phyloP scores from a whole-genome alignment of 2,329 filamentous ascomycete genomes.

The Calonectria pauciramosa region DNA sequence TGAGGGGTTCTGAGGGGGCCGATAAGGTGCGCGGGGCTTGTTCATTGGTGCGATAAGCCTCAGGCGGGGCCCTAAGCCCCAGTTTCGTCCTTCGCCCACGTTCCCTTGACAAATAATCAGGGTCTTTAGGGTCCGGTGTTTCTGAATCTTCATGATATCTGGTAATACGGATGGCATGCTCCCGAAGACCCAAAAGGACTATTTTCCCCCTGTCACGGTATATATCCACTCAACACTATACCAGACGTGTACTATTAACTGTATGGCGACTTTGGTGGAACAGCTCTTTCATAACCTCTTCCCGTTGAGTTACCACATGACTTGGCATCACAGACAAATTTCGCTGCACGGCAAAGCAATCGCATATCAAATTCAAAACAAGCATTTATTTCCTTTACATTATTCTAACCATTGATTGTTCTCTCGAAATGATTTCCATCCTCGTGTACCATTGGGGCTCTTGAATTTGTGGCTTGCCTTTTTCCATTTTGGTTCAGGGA shows the following conservation, averaged over 20 bases:
- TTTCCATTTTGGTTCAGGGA: background rate
- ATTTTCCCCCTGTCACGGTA: background rate
- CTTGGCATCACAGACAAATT: background rate
- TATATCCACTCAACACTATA: background rate
- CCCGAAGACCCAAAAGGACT: no score
- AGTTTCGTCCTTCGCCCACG: constrained; percentile 26
- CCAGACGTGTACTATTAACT: background rate
- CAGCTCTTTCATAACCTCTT: background rate
- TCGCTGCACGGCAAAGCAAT: background rate
- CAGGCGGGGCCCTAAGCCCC: constrained; percentile 20
- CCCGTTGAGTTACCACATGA: background rate
- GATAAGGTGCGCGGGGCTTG: background rate
- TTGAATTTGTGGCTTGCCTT: background rate
- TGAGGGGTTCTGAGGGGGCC: constrained; percentile 24
- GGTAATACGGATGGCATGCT: constrained; percentile 1
- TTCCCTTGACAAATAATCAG: constrained; percentile 37
- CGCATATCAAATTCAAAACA: background rate
- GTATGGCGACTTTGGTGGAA: background rate
- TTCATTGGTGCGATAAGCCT: constrained; percentile 41
- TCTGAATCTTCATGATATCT: constrained; percentile 25
- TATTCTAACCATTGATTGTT: background rate
- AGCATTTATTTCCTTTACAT: background rate
- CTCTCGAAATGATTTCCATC: background rate
- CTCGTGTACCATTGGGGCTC: background rate
- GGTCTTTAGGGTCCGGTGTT: background rate